A percentile compares a stretch with the other conserved stretches of the same genome.
phyloP scores from a whole-genome alignment of 2,329 filamentous ascomycete species.

The Aspergillus pseudoviridinutans region DNA sequence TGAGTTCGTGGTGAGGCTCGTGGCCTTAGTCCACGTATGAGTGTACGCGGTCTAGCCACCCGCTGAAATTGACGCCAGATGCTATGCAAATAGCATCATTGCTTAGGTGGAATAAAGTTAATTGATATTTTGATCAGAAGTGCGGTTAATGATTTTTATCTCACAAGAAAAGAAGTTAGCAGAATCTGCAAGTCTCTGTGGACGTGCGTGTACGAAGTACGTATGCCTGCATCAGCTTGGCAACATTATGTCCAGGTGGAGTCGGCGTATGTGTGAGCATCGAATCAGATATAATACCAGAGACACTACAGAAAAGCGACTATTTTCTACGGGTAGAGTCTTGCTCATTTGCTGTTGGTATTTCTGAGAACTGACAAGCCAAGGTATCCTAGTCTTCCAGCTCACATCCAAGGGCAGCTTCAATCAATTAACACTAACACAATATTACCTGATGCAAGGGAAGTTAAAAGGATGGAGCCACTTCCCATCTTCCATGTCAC shows the following conservation, averaged over 20 bases:
- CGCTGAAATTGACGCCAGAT: background rate
- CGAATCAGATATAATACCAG: background rate
- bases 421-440: background rate
- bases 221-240: background rate
- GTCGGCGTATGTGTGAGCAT: background rate
- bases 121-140: background rate
- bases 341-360: background rate
- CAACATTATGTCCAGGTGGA: background rate
- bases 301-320: background rate
- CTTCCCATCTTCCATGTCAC: background rate
- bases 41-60: background rate
- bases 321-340: no score
- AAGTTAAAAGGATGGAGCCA: background rate
- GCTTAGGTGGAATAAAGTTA: background rate
- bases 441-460: background rate
- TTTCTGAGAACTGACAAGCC: no score
- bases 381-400: background rate
- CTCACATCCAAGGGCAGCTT: background rate
- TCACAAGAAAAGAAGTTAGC: background rate
- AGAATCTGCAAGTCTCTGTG: background rate
- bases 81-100: background rate
- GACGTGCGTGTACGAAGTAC: background rate
- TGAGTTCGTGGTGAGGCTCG: background rate
- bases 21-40: background rate
- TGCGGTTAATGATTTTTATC: background rate